Base-by-base conservation (phyloP, 140 eudicot genomes). In the Oenanthe javanica region DNA sequence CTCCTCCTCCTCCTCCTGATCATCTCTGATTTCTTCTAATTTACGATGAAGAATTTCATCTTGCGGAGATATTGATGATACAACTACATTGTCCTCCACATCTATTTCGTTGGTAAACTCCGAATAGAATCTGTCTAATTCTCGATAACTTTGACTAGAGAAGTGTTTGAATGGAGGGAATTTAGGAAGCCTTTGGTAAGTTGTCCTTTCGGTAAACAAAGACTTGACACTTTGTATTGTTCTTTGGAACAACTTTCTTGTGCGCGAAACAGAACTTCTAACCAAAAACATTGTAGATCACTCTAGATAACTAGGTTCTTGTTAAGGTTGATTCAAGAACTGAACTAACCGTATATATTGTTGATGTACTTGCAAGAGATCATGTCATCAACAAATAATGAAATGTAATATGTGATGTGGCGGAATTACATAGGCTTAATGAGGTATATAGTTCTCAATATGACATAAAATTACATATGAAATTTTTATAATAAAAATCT, bases 171-270 rank as follows among this genome's bases (percentile, higher is more conserved):
- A 64, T 36, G 87, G 78, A 23, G 93, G 90, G 54, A 57, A 77
- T 80, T 86, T 89, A 15, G 97, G 91, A 66, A 90, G 89, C 82
- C 69, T 90, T 79, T 86, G 84, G 54, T 83, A 91, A 73, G 77
- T 43, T 1, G 23, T 3, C 11, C 38, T 48, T 12, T 74, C 80
- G 0, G 82, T 84, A 61, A 91, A 85, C 52, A 89, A 87, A 45
- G 88, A 86, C 81, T 89, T 91, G 45, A 91, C 54, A 40, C 82
- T 84, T 13, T 83, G 79, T 15, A 89, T 43, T 36, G 92, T 85
- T 82, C 78, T 86, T 25, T 86, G 84, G 77, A 89, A 83, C 83
- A 89, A 79, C 82, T 83, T 89, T 77, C 86, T 91, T 67, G 93
- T 87, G 81, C 52, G 40, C 40, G 84, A 78, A 48, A 81, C n/a